These are phyloP conservation scores for Melampsora abietis-canadensis DNA, from an alignment of 1,284 basidiomycete genomes.

Conservation along the genomic window DNA sequence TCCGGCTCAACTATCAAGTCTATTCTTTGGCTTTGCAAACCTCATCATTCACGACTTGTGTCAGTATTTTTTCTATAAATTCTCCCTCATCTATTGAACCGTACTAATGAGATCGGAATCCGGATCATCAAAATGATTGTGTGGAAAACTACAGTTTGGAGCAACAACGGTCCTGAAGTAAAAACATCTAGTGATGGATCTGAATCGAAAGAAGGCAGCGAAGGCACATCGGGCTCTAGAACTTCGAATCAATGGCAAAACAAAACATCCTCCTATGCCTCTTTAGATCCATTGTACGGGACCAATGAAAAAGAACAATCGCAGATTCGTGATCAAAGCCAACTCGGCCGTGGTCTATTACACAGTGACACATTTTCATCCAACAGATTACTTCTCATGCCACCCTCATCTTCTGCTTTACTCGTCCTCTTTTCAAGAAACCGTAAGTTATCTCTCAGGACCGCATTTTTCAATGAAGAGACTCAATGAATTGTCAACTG, in stretches of 20 bases:
- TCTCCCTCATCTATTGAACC: too few species aligned
- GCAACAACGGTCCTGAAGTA: conserved; percentile 13
- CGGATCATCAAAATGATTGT: too few species aligned
- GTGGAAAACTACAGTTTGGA: conserved; percentile 12
- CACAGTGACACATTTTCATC: conserved; percentile 37
- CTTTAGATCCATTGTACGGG: conserved; percentile 32
- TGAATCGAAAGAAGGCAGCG: not conserved
- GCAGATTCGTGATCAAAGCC: conserved; percentile 14
- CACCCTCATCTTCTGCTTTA: conserved; percentile 31
- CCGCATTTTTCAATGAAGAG: too few species aligned
- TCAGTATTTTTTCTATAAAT: not conserved
- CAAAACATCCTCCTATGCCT: conserved; percentile 32
- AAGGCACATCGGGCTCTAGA: not conserved
- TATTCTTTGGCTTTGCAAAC: conserved; percentile 39
- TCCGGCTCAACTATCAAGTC: conserved; percentile 35
- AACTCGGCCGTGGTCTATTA: conserved; percentile 28
- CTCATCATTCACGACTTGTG: conserved; percentile 39
- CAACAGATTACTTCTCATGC: conserved; percentile 30
- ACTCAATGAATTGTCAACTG: too few species aligned
- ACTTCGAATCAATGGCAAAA: conserved; percentile 33
- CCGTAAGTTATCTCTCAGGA: not conserved
- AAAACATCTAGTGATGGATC: not conserved
- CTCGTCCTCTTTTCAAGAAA: conserved; percentile 34
- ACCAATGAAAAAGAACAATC: conserved; percentile 15
- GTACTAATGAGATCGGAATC: too few species aligned